Evolutionary conservation across 768 basidiomycete species (phyloP), one percentile per base, ranked within the genome.

Genomic region (Phlebiopsis gigantea): DNA sequence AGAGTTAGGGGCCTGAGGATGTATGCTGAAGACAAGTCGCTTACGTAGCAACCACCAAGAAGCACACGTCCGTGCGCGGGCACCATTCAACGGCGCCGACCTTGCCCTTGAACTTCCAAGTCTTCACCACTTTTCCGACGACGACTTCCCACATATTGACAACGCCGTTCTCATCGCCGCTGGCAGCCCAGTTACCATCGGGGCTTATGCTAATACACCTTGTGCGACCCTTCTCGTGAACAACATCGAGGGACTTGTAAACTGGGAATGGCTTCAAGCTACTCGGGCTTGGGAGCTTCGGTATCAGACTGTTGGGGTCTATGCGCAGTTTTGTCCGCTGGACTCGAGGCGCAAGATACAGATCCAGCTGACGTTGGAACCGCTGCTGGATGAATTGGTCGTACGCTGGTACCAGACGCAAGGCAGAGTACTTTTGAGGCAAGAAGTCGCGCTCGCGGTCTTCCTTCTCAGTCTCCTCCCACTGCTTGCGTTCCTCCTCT

Each of bases 231-330:
- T 77, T 78, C 1, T 79, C 70, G 68, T 97, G 96, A 15, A 73
- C 65, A 63, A 93, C 86, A 61, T 76, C 76, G 56, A 98, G 76
- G 42, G 86, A 84, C 58, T 78, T 81, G 66, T 94, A 90, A 56
- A 82, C 89, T 5, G 97, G 97, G 87, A 98, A 99, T 1, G 97
- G 97, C 55, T 85, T 87, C 50, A 99, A 75, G 66, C 90, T 95
- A 65, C 75, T 87, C 9, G 96, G 94, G 63, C 88, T 91, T 1
- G 97, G 97, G 8, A 99, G 77, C 72, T 97, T 95, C 21, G 97
- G 97, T 31, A 99, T 85, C 28, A 99, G 77, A 46, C 87, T 89
- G 62, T 86, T 83, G 0, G 96, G 94, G 66, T 98, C 92, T 51
- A 97, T 90, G 65, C 93, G 93, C 29, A 98, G 82, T 69, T 91